phyloP scores from a whole-genome alignment of 352 stramenopile species.

The Phytophthora aleatoria region DNA sequence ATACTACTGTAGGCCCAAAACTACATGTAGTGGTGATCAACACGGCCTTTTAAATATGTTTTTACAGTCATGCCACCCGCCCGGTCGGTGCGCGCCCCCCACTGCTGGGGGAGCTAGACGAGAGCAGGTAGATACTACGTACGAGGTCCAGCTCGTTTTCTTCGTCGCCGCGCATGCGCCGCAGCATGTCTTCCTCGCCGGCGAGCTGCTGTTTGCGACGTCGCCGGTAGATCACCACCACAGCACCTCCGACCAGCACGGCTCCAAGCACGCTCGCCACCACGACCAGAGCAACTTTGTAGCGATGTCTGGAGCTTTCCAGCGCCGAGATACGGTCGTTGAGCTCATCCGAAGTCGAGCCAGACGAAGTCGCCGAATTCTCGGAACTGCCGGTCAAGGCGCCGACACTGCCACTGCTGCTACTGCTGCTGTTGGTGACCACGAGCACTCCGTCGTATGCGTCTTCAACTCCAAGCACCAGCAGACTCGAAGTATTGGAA shows the following conservation, averaged over 20 bases:
- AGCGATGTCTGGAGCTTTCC: conserved; percentile 27
- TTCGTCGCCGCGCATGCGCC: conserved; percentile 45
- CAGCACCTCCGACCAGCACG: conserved; percentile 15
- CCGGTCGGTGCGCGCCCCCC: background rate
- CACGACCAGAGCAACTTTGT: conserved; percentile 43
- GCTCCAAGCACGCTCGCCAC: conserved; percentile 23
- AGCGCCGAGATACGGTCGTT: conserved; percentile 26
- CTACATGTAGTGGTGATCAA: no score
- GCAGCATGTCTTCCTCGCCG: conserved; percentile 41
- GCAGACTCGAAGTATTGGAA: conserved; percentile 31
- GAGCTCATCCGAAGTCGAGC: conserved; percentile 23
- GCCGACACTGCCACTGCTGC: conserved; percentile 10
- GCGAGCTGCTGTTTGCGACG: conserved; percentile 31
- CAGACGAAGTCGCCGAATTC: conserved; percentile 13
- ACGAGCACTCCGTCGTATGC: conserved; percentile 50
- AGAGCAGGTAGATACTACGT: conserved; percentile 49
- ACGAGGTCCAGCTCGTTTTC: conserved; percentile 49
- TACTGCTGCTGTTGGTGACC: conserved; percentile 4
- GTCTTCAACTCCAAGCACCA: conserved; percentile 54
- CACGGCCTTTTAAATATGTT: conserved; percentile 27
- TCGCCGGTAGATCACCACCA: conserved; percentile 13
- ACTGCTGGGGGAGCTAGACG: conserved; percentile 33
- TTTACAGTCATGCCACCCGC: conserved; percentile 4
- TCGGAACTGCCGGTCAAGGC: conserved; percentile 8
- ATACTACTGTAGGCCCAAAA: conserved; percentile 10